Conservation (phyloP, 2,329 filamentous ascomycete species). For the Fusarium sp. region DNA sequence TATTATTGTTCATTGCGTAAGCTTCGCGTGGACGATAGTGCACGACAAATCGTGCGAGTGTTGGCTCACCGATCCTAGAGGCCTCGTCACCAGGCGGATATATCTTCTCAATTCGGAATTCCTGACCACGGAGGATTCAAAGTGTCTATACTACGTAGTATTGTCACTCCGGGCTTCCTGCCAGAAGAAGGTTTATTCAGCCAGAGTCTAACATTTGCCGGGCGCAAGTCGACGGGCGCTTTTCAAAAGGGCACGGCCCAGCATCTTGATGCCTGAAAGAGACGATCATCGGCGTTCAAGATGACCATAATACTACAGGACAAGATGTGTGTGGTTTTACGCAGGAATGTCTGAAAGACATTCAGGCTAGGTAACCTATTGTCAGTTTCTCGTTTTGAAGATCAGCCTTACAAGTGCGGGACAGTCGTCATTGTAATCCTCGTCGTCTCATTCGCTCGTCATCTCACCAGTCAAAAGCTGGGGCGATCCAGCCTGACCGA, state of each 20-base stretch:
- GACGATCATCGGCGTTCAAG: not conserved
- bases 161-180: not conserved
- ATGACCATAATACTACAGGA: not conserved
- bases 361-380: not conserved
- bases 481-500: not conserved
- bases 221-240: not conserved
- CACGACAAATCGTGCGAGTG: not conserved
- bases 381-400: not conserved
- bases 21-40: not conserved
- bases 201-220: not conserved
- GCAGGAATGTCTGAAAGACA: not conserved
- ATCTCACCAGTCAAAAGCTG: not conserved
- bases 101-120: not conserved
- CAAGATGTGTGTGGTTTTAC: not conserved
- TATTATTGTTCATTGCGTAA: not conserved
- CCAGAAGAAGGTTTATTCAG: not conserved
- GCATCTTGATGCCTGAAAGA: not conserved
- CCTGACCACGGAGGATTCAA: not conserved
- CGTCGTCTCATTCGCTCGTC: conserved; percentile 22
- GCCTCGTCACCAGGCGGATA: not conserved
- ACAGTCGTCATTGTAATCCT: conserved; percentile 15
- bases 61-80: not conserved
- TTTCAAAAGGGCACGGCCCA: not conserved
- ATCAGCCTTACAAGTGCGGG: not conserved
- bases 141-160: not conserved